Evolutionary conservation across 441 rosid genomes (phyloP), one percentile per base, ranked within the genome.

Genomic region (Lepidium campestre): DNA sequence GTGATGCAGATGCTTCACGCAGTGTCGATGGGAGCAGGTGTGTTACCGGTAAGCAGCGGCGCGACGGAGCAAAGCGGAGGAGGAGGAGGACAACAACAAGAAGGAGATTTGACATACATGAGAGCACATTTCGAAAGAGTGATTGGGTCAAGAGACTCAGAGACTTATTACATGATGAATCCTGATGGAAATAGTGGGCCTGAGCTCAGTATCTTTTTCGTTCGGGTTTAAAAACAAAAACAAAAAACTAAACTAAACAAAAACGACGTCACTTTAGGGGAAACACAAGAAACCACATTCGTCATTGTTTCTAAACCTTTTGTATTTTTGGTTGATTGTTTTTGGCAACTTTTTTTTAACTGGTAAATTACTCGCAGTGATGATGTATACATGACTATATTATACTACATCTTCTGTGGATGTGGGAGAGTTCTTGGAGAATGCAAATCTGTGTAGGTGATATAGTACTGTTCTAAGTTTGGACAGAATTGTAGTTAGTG

Each of bases 1-100:
- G 87, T 83, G 17, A 87, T 93, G 96, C 92, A 87, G 72, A 81
- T 76, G 65, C 74, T 93, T 61, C 89, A 85, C 25, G 94, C 87
- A 0, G 78, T 83, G 27, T 86, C 96, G 0, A 88, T 85, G 94
- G 98, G 96, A 1, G 96, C 91, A 0, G 97, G 96, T 6, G 89
- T 88, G 1, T 67, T 88, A 2, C 97, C 97, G 27, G 70, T 68
- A 62, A 74, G 40, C 3, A 55, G 66, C 5, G 47, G 75, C 0
- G 32, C 65, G 46, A 7, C 32, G 71, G 71, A 57, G 61, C 15
- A 34, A 20, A 22, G 7, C 34, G 27, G 46, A 4, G 56, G 62
- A 0, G 73, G 68, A 29, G 70, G 53, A 1, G 82, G 78, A 27
- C 68, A 41, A 5, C 70, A 65, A 7, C 71, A 79, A 0, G 96